These are phyloP conservation scores for Entophlyctis luteolus DNA, from an alignment of 192 early-diverging fungal species.

Conservation along the genomic window DNA sequence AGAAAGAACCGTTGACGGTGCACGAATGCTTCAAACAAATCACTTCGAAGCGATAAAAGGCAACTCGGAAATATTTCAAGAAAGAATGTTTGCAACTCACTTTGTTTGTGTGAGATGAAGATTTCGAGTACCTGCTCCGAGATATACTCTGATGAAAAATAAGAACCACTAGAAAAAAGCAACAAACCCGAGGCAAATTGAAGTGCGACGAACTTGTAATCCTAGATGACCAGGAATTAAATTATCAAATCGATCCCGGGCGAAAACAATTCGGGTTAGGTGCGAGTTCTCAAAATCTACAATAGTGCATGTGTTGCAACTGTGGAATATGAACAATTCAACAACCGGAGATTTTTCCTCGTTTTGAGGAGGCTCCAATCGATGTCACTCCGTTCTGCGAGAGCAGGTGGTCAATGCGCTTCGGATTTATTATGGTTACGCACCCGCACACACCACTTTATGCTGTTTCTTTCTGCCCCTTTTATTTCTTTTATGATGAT, in stretches of 20 bases:
- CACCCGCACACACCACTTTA: too few species aligned
- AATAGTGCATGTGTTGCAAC: slow-evolving; percentile 47
- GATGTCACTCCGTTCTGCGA: slow-evolving; percentile 25
- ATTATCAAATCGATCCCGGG: slow-evolving; percentile 15
- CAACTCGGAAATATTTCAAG: not conserved
- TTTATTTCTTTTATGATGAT: too few species aligned
- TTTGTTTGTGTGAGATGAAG: slow-evolving; percentile 3
- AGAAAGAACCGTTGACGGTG: not conserved
- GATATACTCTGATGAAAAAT: not conserved
- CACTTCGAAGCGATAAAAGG: not conserved
- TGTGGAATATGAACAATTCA: slow-evolving; percentile 48
- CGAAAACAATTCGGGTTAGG: too few species aligned
- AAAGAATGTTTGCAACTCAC: slow-evolving; percentile 1
- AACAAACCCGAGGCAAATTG: not conserved
- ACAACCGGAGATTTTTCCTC: slow-evolving; percentile 35
- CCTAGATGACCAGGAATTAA: not conserved
- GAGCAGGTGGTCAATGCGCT: slow-evolving; percentile 32
- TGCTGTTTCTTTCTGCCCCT: too few species aligned
- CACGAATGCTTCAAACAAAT: slow-evolving; percentile 2
- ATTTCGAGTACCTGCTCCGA: not conserved
- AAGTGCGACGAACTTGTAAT: not conserved
- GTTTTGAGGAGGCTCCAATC: slow-evolving; percentile 47
- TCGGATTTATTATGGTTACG: too few species aligned
- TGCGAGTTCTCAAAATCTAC: slow-evolving; percentile 4
- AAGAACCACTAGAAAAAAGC: too few species aligned